Conservation (phyloP, 2,329 filamentous ascomycete species). For the Nemania abortiva region DNA sequence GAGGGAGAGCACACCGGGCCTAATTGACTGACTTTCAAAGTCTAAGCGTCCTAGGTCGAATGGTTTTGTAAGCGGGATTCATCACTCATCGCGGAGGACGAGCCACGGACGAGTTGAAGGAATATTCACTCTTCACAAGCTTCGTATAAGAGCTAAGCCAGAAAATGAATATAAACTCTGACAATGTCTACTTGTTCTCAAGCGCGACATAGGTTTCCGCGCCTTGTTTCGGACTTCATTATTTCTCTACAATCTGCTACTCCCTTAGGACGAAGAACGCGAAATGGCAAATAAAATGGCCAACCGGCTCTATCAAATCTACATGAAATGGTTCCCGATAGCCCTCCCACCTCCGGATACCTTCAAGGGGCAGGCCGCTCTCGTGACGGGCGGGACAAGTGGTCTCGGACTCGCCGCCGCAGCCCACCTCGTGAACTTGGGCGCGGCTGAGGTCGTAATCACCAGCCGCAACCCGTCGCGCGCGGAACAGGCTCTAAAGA, state of each 20-base stretch:
- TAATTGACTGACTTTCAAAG: background rate
- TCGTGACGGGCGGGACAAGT: conserved; percentile 58
- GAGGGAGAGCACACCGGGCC: background rate
- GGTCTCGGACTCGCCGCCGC: conserved; percentile 58
- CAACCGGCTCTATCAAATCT: conserved; percentile 39
- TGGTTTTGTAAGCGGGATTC: conserved; percentile 30
- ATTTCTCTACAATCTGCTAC: background rate
- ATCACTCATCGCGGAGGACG: conserved; percentile 23
- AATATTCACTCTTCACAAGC: background rate
- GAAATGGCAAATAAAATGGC: conserved; percentile 30
- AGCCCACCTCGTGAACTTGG: conserved; percentile 55
- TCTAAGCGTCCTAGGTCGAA: background rate
- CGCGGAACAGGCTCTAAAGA: conserved; percentile 54
- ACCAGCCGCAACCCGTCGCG: conserved; percentile 54
- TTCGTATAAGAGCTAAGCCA: conserved; percentile 10
- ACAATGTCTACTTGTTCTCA: background rate
- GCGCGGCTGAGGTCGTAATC: conserved; percentile 56
- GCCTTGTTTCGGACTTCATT: background rate
- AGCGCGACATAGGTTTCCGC: background rate
- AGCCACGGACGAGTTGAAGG: conserved; percentile 5
- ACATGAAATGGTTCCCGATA: conserved; percentile 47
- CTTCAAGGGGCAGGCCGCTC: conserved; percentile 49
- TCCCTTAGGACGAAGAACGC: background rate
- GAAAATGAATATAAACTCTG: background rate
- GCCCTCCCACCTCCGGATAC: conserved; percentile 41